Conservation (phyloP, 2,329 filamentous ascomycete species). For the Diaporthe helianthi region DNA sequence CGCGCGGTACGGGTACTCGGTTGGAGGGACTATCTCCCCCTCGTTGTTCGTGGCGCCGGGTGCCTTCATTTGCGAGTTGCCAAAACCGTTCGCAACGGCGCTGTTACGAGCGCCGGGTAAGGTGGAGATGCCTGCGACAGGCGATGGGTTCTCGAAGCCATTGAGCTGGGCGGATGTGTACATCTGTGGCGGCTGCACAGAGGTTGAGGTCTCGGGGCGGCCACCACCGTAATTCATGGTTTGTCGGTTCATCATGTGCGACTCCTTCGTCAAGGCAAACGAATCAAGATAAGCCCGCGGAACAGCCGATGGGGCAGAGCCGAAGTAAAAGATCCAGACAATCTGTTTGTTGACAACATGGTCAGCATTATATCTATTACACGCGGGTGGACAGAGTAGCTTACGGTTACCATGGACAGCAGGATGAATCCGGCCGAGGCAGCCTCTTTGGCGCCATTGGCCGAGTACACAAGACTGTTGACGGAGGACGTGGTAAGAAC, state of each 20-base stretch:
- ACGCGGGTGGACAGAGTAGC: not conserved
- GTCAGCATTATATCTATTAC: conserved; percentile 9
- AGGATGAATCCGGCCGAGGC: conserved; percentile 93
- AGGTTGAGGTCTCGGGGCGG: conserved; percentile 84
- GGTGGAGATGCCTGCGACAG: conserved; percentile 73
- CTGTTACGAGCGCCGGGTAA: conserved; percentile 56
- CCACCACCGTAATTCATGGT: conserved; percentile 76
- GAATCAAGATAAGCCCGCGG: conserved; percentile 94
- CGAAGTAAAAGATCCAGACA: conserved; percentile 99
- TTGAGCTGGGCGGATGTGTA: conserved; percentile 89
- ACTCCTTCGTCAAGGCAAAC: conserved; percentile 91
- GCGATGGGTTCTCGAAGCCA: conserved; percentile 95
- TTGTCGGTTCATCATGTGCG: conserved; percentile 68
- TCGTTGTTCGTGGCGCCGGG: conserved; percentile 45
- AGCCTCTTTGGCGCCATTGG: conserved; percentile 78
- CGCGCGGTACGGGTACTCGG: conserved; percentile 94
- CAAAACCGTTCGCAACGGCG: conserved; percentile 48
- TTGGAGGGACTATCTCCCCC: conserved; percentile 73
- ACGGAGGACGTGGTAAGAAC: conserved; percentile 86
- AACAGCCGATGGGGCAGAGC: conserved; percentile 84
- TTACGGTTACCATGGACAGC: conserved; percentile 88
- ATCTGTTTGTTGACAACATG: conserved; percentile 69
- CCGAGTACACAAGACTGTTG: conserved; percentile 83
- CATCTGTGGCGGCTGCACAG: conserved; percentile 86
- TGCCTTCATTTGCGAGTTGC: conserved; percentile 36